Evolutionary conservation across 345 rosid species (phyloP), one percentile per base, ranked within the genome.

Genomic region (Brassica juncea): DNA sequence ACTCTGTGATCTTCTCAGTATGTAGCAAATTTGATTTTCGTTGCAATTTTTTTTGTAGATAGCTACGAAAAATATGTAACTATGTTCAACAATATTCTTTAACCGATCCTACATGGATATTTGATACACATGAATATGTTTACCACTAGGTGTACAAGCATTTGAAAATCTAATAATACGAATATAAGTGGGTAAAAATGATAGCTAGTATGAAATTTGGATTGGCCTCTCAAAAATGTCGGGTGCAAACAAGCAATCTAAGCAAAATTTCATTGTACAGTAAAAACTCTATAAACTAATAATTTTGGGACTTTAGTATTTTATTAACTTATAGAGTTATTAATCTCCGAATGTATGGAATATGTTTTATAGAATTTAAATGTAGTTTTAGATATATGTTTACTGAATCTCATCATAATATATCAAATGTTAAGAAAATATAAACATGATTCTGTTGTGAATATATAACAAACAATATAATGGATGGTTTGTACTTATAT

Each of bases 111-210:
- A 11, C 52, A 42, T 42, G 52, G 52, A 4, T 42, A 42, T 14
- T 42, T 14, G 16, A 14, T 49, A 49, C 19, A 14, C 19, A 80
- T 80, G 83, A 80, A 74, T 69, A 80, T 80, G 83, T 80, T 70
- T 74, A 80, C 83, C 83, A 80, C 79, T 74, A 74, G 67, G 79
- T 74, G 83, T 80, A 75, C 71, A 80, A 70, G 71, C 71, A 69
- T 74, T 28, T 70, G 58, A 61, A 37, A 49, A 39, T 30, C 0
- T n/a, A 30, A 32, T 21, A 74, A 44, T 47, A 52, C 47, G 7
- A 44, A 62, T 47, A 47, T 47, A 62, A 47, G 70, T 73, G 77
- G 70, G 61, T 5, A 32, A 14, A 49, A 49, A 70, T 80, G 62
- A 80, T 74, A 80, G 60, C 30, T 78, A 74, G 60, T 78, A 31